Percentiles rank a stretch among this genome's conserved stretches.
These are phyloP conservation scores for Diddensiella transvaalensis DNA, from an alignment of 805 yeast species.

Conservation along the genomic window DNA sequence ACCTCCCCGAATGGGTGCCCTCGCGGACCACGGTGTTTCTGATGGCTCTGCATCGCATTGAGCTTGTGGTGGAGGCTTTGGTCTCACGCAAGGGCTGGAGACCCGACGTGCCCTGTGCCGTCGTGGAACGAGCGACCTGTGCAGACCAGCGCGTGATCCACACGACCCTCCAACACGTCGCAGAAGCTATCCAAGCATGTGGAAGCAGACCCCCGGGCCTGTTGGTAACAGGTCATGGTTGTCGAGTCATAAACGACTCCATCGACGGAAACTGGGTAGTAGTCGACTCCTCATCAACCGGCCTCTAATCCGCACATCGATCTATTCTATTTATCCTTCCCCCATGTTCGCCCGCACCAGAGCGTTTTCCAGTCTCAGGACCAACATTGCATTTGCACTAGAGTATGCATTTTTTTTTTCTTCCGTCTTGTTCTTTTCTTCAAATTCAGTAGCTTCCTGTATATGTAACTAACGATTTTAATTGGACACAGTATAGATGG, in stretches of 20 bases:
- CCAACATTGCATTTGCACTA: constrained; percentile 26
- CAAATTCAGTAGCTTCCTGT: background rate
- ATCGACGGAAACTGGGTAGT: constrained; percentile 6
- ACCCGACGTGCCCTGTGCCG: constrained; percentile 67
- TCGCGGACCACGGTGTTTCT: constrained; percentile 80
- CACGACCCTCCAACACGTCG: constrained; percentile 63
- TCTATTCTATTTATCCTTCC: too few relatives aligned
- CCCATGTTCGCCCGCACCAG: too few relatives aligned
- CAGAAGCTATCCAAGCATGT: constrained; percentile 65
- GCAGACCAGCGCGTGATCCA: constrained; percentile 86
- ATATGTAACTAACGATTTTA: background rate
- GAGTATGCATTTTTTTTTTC: constrained; percentile 18
- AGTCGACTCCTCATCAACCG: too few relatives aligned
- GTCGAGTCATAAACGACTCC: constrained; percentile 46
- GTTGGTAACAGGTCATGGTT: constrained; percentile 75
- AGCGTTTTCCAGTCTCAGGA: too few relatives aligned
- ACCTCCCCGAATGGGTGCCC: constrained; percentile 66
- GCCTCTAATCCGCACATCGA: too few relatives aligned
- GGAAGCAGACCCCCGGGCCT: constrained; percentile 95
- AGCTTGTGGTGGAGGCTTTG: constrained; percentile 34
- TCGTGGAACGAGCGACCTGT: constrained; percentile 88
- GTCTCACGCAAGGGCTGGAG: constrained; percentile 66
- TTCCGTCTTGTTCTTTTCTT: background rate
- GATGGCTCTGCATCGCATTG: constrained; percentile 81
- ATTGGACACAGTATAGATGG: constrained; percentile 71